Conservation (phyloP, 192 early-diverging fungal genomes). For the Coemansia pectinata region DNA sequence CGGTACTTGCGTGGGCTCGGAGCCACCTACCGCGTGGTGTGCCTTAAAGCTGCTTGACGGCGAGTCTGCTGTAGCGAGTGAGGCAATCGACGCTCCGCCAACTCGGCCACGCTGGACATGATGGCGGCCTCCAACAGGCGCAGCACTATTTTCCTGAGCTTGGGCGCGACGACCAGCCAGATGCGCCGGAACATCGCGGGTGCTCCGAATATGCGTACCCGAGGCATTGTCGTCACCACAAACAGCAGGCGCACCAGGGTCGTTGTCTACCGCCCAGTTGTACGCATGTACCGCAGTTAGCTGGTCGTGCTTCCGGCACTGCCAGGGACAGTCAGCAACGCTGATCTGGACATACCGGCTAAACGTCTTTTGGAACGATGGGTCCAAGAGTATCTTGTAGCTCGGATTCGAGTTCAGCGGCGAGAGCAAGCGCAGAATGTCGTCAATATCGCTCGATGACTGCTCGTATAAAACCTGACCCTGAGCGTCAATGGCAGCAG, state of each 20-base stretch:
- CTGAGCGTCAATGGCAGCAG: constrained; percentile 35
- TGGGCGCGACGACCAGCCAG: constrained; percentile 2
- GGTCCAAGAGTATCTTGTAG: constrained; percentile 38
- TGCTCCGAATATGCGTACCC: not conserved
- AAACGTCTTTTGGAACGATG: constrained; percentile 50
- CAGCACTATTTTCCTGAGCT: constrained; percentile 19
- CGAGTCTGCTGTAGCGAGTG: constrained; percentile 10
- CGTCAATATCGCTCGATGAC: constrained; percentile 42
- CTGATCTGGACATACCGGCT: constrained; percentile 37
- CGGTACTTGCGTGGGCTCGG: not conserved
- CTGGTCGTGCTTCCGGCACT: constrained; percentile 29
- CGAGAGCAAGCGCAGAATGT: constrained; percentile 35
- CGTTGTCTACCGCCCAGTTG: constrained; percentile 28
- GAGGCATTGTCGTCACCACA: not conserved
- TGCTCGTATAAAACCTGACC: constrained; percentile 25
- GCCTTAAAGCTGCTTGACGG: not conserved
- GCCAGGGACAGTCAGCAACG: constrained; percentile 42
- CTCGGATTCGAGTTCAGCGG: constrained; percentile 22
- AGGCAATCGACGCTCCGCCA: constrained; percentile 25
- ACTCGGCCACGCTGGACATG: constrained; percentile 23
- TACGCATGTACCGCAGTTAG: constrained; percentile 11
- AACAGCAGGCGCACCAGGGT: not conserved
- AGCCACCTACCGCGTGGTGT: not conserved
- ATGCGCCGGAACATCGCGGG: not conserved
- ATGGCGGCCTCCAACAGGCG: constrained; percentile 7